Evolutionary conservation across 2,329 filamentous ascomycete species (phyloP), one percentile per base, ranked within the genome.

Genomic region (Colletotrichum cereale): DNA sequence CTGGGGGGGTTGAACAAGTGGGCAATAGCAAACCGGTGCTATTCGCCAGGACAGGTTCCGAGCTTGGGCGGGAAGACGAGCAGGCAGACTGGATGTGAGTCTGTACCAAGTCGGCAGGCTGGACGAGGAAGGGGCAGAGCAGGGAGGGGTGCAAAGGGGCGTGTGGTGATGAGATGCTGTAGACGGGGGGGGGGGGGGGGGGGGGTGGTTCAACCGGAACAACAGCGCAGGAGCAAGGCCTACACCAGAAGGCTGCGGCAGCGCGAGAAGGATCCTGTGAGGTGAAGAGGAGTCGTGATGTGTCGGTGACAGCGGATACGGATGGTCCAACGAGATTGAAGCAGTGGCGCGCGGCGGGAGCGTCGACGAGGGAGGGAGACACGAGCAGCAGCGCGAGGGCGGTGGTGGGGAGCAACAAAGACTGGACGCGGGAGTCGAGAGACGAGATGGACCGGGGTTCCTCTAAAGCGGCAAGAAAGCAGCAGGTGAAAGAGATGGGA

Each of bases 381-480:
- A 71, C 64, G 68, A 67, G 29, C 64, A 67, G 42, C 64, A 66
- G 44, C 50, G 34, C 29, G 61, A 64, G 48, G 29, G 60, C 67
- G 64, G 50, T 71, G 64, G 68, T 71, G 66, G 70, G 61, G 52
- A 34, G 42, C 31, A 44, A 67, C 21, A 47, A 50, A 48, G 56
- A 26, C 42, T 36, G 57, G 66, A 56, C 63, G 58, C n/a, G 62
- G 67, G 50, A 71, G 62, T 62, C 52, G 62, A 58, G 62, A 50
- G 71, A 66, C 42, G 38, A 44, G 42, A 42, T 56, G 38, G 56
- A 34, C 62, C 57, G 40, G 71, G 62, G 52, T 48, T 18, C 36
- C 44, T 67, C 55, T 63, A 73, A 75, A 76, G 74, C 76, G 74
- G 76, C 77, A 74, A 75, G 68, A 61, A 55, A 55, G 62, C 57